Percentiles rank a stretch among this genome's conserved stretches.
Conservation (phyloP, 2,329 filamentous ascomycete species). For the Ceratocystiopsis sp. region DNA sequence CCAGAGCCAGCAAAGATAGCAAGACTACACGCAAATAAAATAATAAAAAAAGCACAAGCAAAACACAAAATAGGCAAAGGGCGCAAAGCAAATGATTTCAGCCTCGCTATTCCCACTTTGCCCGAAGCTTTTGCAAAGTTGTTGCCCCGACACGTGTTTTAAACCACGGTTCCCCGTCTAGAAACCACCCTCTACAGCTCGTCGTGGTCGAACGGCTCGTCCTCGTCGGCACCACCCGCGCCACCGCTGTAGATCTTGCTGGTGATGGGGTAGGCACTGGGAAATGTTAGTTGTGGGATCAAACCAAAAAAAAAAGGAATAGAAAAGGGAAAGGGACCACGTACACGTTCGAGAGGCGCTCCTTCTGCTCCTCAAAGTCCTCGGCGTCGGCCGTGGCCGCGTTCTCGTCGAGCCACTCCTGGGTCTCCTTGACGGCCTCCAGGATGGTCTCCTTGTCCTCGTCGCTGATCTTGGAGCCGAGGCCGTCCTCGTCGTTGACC, state of each 20-base stretch:
- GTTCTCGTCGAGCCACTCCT: conserved; percentile 96
- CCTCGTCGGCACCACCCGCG: conserved; percentile 50
- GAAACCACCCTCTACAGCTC: conserved; percentile 45
- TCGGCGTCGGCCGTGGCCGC: conserved; percentile 67
- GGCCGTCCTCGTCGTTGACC: conserved; percentile 88
- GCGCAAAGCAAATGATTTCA: no score
- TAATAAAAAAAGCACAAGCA: not conserved
- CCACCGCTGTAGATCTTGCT: conserved; percentile 78
- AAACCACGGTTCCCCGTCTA: not conserved
- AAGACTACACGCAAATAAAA: not conserved
- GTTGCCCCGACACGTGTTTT: not conserved
- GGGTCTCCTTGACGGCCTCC: conserved; percentile 91
- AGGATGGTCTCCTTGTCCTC: conserved; percentile 88
- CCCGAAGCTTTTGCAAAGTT: not conserved
- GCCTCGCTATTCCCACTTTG: no score
- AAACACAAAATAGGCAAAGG: no score
- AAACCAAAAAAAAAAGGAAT: not conserved
- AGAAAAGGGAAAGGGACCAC: not conserved
- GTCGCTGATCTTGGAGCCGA: conserved; percentile 95
- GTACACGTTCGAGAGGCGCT: conserved; percentile 80
- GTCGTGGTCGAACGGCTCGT: conserved; percentile 54
- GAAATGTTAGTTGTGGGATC: not conserved
- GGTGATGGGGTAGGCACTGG: conserved; percentile 80
- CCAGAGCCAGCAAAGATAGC: no score
- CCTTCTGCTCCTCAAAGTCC: conserved; percentile 99